Evolutionary conservation across 2,329 filamentous ascomycete species (phyloP).

Genomic region (Neonectria faginata): DNA sequence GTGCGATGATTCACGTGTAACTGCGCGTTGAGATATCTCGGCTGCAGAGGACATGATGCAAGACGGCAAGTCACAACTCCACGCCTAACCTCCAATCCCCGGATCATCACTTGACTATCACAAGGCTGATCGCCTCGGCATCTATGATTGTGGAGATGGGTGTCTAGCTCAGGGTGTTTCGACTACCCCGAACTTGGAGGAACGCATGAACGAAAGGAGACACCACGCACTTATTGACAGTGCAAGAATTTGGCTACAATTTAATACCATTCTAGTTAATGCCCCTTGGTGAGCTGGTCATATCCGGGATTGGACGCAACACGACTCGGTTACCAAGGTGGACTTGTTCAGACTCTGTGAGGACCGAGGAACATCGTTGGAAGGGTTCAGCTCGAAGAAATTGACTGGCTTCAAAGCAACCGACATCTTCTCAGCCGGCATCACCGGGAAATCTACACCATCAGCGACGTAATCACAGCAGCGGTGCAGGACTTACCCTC

Average conservation of each 20-base stretch:
- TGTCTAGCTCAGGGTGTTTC: too few species aligned
- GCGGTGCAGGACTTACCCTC: slow-evolving; percentile 19
- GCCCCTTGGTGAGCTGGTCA: too few species aligned
- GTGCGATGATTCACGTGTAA: too few species aligned
- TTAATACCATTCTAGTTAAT: too few species aligned
- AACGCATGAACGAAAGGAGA: too few species aligned
- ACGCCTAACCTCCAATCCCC: not conserved
- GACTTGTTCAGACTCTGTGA: slow-evolving; percentile 23
- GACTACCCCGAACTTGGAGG: too few species aligned
- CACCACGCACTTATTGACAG: too few species aligned
- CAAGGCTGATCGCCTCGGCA: not conserved
- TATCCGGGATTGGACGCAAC: slow-evolving; percentile 12
- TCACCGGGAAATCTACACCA: slow-evolving; percentile 69
- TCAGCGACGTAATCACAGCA: not conserved
- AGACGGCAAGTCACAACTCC: not conserved
- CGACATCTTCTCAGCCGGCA: slow-evolving; percentile 68
- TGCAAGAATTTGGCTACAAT: too few species aligned
- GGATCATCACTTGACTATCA: too few species aligned
- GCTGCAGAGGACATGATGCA: too few species aligned
- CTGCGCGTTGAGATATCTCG: too few species aligned
- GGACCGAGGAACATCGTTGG: slow-evolving; percentile 50
- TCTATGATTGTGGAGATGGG: too few species aligned
- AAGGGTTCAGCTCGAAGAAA: slow-evolving; percentile 63
- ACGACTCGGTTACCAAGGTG: not conserved
- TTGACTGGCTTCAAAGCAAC: slow-evolving; percentile 62